These are phyloP conservation scores for Davidsoniella eucalypti DNA, from an alignment of 2,329 filamentous ascomycete species.

Conservation along the genomic window DNA sequence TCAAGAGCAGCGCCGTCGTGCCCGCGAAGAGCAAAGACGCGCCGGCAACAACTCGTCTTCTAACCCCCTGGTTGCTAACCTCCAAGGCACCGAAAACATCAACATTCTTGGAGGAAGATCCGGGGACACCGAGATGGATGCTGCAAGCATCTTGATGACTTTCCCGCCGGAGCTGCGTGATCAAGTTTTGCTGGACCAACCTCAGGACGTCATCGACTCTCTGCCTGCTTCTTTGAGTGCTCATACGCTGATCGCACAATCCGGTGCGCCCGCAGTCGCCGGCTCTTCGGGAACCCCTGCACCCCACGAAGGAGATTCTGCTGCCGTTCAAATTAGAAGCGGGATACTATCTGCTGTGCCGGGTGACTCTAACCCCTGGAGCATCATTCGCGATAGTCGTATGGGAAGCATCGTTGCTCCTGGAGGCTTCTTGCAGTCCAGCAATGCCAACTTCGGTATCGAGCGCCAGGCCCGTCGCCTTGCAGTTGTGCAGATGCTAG, in stretches of 20 bases:
- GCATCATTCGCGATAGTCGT: too few species aligned
- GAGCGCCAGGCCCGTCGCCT: conserved; percentile 38
- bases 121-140: conserved; percentile 56
- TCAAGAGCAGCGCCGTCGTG: conserved; percentile 70
- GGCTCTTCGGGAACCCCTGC: conserved; percentile 16
- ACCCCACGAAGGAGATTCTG: conserved; percentile 17
- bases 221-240: conserved; percentile 74
- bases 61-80: too few species aligned
- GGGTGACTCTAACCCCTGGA: too few species aligned
- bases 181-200: conserved; percentile 79
- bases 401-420: neutral
- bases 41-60: too few species aligned
- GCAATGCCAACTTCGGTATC: neutral
- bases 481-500: conserved; percentile 78
- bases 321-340: conserved; percentile 6
- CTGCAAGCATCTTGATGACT: conserved; percentile 80
- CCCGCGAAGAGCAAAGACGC: conserved; percentile 58
- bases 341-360: too few species aligned
- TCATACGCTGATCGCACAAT: conserved; percentile 57
- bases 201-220: conserved; percentile 69
- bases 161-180: conserved; percentile 72
- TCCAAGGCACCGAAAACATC: too few species aligned
- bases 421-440: neutral
- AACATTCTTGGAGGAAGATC: neutral
- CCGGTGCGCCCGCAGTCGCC: too few species aligned